These are phyloP conservation scores for Yarrowia osloensis DNA, from an alignment of 805 yeast genomes.

Conservation along the genomic window DNA sequence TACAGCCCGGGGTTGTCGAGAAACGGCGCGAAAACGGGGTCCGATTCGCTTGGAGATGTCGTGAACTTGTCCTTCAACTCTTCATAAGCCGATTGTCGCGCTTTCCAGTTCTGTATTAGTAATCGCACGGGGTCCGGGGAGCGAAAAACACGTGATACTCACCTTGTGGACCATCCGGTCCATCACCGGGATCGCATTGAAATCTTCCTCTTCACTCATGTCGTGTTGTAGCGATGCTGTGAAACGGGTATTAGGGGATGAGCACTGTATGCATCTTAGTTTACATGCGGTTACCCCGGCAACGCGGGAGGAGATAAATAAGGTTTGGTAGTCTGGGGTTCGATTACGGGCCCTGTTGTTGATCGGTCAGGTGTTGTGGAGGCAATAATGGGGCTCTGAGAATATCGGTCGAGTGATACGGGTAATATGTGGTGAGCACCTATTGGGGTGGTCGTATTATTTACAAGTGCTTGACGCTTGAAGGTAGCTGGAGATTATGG, in stretches of 20 bases:
- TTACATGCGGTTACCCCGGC: constrained; percentile 19
- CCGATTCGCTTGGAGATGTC: constrained; percentile 56
- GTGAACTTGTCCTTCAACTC: constrained; percentile 58
- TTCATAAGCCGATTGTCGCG: constrained; percentile 74
- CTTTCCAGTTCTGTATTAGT: constrained; percentile 67
- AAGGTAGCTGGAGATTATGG: too few species aligned
- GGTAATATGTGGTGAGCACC: too few species aligned
- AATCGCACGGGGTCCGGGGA: not conserved
- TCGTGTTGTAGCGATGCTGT: constrained; percentile 3
- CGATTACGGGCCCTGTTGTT: not conserved
- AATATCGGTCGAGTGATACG: too few species aligned
- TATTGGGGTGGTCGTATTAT: too few species aligned
- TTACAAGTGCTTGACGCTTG: too few species aligned
- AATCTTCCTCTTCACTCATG: constrained; percentile 60
- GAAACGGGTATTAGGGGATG: not conserved
- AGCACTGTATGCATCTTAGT: not conserved
- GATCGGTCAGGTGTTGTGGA: too few species aligned
- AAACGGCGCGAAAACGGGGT: constrained; percentile 55
- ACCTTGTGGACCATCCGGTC: constrained; percentile 68
- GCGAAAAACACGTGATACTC: constrained; percentile 37
- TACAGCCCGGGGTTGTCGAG: constrained; percentile 56
- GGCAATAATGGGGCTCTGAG: too few species aligned
- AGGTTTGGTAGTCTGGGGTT: not conserved
- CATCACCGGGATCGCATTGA: constrained; percentile 60
- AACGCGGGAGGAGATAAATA: not conserved